Evolutionary conservation across 768 basidiomycete genomes (phyloP), one percentile per base, ranked within the genome.

Genomic region (Tylopilus felleus): DNA sequence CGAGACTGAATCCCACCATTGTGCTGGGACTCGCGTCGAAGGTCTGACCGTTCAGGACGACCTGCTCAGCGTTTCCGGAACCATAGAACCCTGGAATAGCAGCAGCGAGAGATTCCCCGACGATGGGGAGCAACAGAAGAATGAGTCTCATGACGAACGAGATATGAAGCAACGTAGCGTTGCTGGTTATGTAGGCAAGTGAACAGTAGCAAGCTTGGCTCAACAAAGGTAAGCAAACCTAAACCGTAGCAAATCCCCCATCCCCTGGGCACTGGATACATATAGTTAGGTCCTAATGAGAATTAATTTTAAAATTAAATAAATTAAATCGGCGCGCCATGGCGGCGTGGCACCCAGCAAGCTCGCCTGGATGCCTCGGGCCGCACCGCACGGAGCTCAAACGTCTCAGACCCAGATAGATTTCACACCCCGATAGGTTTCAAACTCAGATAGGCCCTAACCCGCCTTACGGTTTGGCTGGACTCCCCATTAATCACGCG

Each of bases 1-100:
- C 86, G 55, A 92, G 76, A 67, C 78, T 75, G 68, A 86, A 90
- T 46, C 86, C 88, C 39, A 60, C 49, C 39, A 40, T 57, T 7
- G 51, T 22, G 41, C 45, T 49, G n/a, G 65, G 51, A 41, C 54
- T 59, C 1, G 60, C 58, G 3, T 70, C 65, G 9, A 60, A 67
- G 22, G 44, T 47, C 39, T 70, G 61, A 12, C 70, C 70, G 19
- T 71, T 60, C 40, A 70, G 52, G 5, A 64, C 23, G 25, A 71
- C 62, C 41, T 68, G 68, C 10, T 50, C 47, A 5, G 46, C 23
- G 35, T 61, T 46, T 17, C 31, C 53, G 0, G 57, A 52, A 17
- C 31, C 47, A 28, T 55, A 48, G 21, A 50, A 39, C 1, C 52
- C n/a, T 29, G 46, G 65, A 4, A 62, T 40, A 36, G 56, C 56